Evolutionary conservation across 495 filamentous ascomycete species (phyloP), one percentile per base, ranked within the genome.

Genomic region (Lasiosphaeris hirsuta): DNA sequence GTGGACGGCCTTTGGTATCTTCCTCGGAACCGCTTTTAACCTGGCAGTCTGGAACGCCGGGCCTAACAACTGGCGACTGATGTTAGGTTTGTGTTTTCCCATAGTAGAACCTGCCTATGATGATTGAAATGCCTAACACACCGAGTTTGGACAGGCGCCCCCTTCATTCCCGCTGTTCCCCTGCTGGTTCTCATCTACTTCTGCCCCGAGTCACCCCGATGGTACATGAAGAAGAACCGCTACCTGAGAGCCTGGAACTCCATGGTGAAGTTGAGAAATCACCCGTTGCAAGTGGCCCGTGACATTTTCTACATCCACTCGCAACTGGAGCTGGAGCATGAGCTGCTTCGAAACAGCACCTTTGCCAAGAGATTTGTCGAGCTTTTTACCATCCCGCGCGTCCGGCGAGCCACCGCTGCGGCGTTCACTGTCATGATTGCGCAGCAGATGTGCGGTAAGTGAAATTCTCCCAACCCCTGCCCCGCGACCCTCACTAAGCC

Each of bases 1-100:
- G 68, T 92, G 89, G 88, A 90, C 88, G 7, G 89, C 89, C 1
- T 92, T 92, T 57, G 88, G 89, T 39, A 90, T 90, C 62, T 82
- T 90, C 61, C 71, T 90, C 7, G 90, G 90, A 13, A 84, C 80
- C 1, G 82, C 78, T 48, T 82, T 88, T 38, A 92, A 93, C 61
- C 72, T 95, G 19, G 83, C 82, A 1, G 84, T 93, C 17, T 75
- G 63, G 54, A 60, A 76, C 57, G 70, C 76, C 9, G 80, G 78
- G 1, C 17, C 33, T 10, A 81, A 87, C 55, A 75, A 87, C 51
- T 93, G 90, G 90, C 78, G 90, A 37, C 76, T 93, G 40, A 89
- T 92, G 76, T 65, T 95, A 11, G 67, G 63, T 64, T 9, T 42
- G 61, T 38, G 1, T 15, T 23, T 17, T 19, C 30, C 7, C n/a